Conservation (phyloP, 768 basidiomycete species). For the Suillus alpinus region DNA sequence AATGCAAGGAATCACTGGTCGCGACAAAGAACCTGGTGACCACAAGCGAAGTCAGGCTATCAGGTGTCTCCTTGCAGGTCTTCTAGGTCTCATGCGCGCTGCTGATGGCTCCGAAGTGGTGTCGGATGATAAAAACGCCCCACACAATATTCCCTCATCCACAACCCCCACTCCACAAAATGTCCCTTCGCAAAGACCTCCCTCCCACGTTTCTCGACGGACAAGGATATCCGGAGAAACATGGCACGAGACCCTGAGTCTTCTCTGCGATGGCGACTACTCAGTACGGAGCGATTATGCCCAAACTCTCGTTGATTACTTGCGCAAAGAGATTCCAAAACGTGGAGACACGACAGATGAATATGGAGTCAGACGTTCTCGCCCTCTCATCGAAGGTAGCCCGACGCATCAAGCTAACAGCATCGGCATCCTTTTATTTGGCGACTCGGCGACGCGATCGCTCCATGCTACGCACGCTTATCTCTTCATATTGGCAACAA, state of each 20-base stretch:
- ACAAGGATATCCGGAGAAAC: slow-evolving; percentile 74
- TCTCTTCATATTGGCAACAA: slow-evolving; percentile 73
- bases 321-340: slow-evolving; percentile 72
- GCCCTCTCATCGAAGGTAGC: slow-evolving; percentile 46
- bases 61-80: slow-evolving; percentile 63
- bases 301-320: slow-evolving; percentile 68
- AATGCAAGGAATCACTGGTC: slow-evolving; percentile 51
- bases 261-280: slow-evolving; percentile 78
- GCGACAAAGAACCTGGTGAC: slow-evolving; percentile 35
- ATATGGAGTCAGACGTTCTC: slow-evolving; percentile 46
- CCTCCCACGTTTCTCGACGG: slow-evolving; percentile 49
- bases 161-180: slow-evolving; percentile 24
- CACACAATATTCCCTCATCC: slow-evolving; percentile 15
- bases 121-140: slow-evolving; percentile 24
- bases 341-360: slow-evolving; percentile 48
- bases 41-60: slow-evolving; percentile 61
- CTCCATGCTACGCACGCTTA: slow-evolving; percentile 81
- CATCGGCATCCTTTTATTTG: slow-evolving; percentile 47
- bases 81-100: slow-evolving; percentile 67
- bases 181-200: slow-evolving; percentile 23
- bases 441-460: slow-evolving; percentile 66
- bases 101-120: slow-evolving; percentile 45
- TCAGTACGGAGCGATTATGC: slow-evolving; percentile 80
- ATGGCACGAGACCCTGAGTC: slow-evolving; percentile 87
- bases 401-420: slow-evolving; percentile 45